Evolutionary conservation across 441 rosid genomes (phyloP), one percentile per base, ranked within the genome.

Genomic region (Macaranga tanarius): DNA sequence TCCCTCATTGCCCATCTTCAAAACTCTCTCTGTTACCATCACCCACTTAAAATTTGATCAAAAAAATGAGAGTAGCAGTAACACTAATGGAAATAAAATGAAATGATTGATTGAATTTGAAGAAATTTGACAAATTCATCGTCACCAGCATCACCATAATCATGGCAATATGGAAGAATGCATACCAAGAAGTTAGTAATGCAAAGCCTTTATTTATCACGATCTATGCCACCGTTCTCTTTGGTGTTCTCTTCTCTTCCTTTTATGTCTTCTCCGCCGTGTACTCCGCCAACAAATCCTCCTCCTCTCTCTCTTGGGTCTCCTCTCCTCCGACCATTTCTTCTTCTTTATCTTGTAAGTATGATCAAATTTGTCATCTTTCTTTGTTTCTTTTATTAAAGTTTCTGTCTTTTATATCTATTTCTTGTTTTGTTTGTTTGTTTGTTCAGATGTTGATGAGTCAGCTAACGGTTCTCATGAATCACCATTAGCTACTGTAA

Each of bases 151-250:
- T 13, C 23, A 17, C 8, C 6, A 70, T 25, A 56, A 45, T 52
- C 20, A 72, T 64, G 68, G 67, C 58, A 51, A 26, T 86, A n/a
- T 88, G 92, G 97, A 86, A 89, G 77, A 89, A 86, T 73, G 86
- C 88, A 75, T 86, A 84, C 70, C 95, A 88, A 50, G 98, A 90
- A 40, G 76, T 85, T 60, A 82, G 87, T 62, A 88, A 81, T 67
- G 81, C 94, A 70, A 90, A 83, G 81, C 99, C 99, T 50, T 79
- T 96, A 69, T 96, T 96, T 84, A 50, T 89, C 67, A 88, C 97
- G 70, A 84, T 96, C 81, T 96, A 96, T 76, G 86, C 88, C 40
- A 84, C 98, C 17, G 96, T 93, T 60, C 67, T 93, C 69, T 75
- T 88, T n/a, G 98, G 98, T 25, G 83, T 87, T 38, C 72, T 92